Evolutionary conservation across 2,329 filamentous ascomycete species (phyloP), one percentile per base, ranked within the genome.

Genomic region (Coniochaeta sp.): DNA sequence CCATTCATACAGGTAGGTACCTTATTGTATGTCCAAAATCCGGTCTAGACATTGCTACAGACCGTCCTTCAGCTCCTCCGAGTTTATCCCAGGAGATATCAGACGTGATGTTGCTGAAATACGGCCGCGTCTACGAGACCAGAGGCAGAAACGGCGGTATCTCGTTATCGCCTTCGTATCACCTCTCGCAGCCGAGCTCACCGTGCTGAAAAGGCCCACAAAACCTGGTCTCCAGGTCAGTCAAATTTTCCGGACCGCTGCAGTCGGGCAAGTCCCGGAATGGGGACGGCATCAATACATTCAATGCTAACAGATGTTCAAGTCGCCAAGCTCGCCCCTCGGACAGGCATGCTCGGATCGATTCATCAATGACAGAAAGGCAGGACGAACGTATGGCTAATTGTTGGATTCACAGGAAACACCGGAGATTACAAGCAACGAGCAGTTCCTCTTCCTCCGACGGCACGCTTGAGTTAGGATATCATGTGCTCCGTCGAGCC

Each of bases 111-210:
- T 52, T 52, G 47, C 30, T 54, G 62, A 58, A 12, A 16, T 59
- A 50, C 59, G 62, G 52, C 56, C 59, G 62, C 58, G 30, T 55
- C 55, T 58, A 50, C 59, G 61, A 62, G 47, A 7, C 12, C 54
- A 26, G 36, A 16, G 12, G 8, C 26, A 44, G 36, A 44, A 5
- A 19, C 56, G 56, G 56, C 30, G 36, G 57, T 55, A 55, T 30
- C 8, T 22, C 42, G 42, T 32, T 59, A 59, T 55, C 47, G 22
- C 58, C 58, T 54, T 59, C 58, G 58, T 63, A 63, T 62, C 62
- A 61, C 63, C 63, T 65, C 60, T 63, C 47, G 62, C 54, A 57
- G 60, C 63, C 63, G 63, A 61, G 56, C 24, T 60, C 55, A 36
- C 24, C 30, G 55, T 10, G 55, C 54, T 36, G 54, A 36, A 30